Conservation (phyloP, 345 rosid species). For the Alliaria petiolata region DNA sequence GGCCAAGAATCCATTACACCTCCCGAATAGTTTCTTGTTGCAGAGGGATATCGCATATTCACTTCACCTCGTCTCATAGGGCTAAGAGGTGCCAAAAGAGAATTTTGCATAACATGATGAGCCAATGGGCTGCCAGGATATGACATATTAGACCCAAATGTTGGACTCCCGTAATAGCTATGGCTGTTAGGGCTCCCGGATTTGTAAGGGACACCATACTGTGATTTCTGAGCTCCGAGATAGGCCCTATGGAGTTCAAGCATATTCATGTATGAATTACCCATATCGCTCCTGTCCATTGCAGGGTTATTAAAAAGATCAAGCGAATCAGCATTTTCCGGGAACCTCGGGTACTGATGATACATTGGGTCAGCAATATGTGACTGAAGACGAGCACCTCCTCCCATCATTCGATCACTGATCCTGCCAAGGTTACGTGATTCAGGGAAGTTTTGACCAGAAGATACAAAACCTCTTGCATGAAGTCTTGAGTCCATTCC, state of each 20-base stretch:
- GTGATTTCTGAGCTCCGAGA: conserved; percentile 62
- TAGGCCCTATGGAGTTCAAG: conserved; percentile 62
- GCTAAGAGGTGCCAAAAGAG: conserved; percentile 53
- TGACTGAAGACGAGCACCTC: conserved; percentile 43
- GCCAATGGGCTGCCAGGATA: conserved; percentile 65
- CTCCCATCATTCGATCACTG: conserved; percentile 43
- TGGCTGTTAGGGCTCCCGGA: conserved; percentile 50
- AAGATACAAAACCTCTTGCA: conserved; percentile 43
- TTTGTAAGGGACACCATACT: conserved; percentile 49
- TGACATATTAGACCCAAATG: conserved; percentile 49
- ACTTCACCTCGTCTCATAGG: conserved; percentile 53
- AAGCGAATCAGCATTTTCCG: conserved; percentile 27
- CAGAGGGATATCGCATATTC: conserved; percentile 49
- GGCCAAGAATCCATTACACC: conserved; percentile 56
- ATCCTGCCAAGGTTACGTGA: conserved; percentile 40
- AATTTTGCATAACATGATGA: conserved; percentile 48
- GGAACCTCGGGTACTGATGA: conserved; percentile 37
- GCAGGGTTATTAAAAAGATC: conserved; percentile 47
- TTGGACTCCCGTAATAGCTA: conserved; percentile 52
- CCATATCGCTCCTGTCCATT: conserved; percentile 46
- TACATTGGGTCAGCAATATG: conserved; percentile 61
- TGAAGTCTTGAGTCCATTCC: conserved; percentile 62
- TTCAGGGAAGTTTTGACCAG: conserved; percentile 49
- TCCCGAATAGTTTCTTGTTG: conserved; percentile 49
- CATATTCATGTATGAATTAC: conserved; percentile 53